Evolutionary conservation across 1,284 basidiomycete genomes (phyloP).

Genomic region (Irpex lacteus): DNA sequence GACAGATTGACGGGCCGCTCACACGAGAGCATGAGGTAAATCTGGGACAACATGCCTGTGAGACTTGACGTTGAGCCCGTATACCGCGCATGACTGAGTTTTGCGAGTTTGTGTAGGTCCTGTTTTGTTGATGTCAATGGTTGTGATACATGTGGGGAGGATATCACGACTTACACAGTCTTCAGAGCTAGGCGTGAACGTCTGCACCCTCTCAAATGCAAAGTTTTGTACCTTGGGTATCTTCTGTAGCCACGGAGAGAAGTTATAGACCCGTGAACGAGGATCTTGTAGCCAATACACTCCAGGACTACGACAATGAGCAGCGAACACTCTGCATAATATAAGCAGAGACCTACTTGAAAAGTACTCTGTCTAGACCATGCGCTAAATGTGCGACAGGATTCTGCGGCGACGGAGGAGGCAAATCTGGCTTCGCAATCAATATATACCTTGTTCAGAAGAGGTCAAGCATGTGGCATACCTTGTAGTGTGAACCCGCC

Average conservation of each 20-base stretch:
- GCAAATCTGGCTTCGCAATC: constrained; percentile 38
- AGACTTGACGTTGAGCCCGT: constrained; percentile 93
- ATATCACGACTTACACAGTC: constrained; percentile 55
- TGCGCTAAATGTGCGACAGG: constrained; percentile 75
- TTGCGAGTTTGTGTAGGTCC: constrained; percentile 68
- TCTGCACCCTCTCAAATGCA: constrained; percentile 79
- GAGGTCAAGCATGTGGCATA: not conserved
- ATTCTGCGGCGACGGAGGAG: constrained; percentile 43
- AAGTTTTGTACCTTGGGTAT: constrained; percentile 87
- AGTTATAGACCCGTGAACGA: constrained; percentile 86
- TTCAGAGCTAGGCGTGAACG: constrained; percentile 79
- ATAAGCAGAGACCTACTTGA: constrained; percentile 57
- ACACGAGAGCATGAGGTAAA: constrained; percentile 81
- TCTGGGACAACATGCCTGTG: constrained; percentile 80
- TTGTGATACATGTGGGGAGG: not conserved
- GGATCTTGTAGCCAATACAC: constrained; percentile 91
- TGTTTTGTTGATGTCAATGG: constrained; percentile 24
- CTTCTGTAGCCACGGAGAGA: constrained; percentile 63
- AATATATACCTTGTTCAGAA: not conserved
- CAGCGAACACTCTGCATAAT: not conserved
- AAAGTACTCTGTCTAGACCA: constrained; percentile 79
- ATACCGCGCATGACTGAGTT: constrained; percentile 59
- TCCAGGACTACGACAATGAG: constrained; percentile 61
- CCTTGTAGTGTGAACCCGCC: constrained; percentile 1
- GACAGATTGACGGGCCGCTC: constrained; percentile 61